These are phyloP conservation scores for Drosera capensis DNA, from an alignment of 148 eudicot genomes.

Conservation along the genomic window DNA sequence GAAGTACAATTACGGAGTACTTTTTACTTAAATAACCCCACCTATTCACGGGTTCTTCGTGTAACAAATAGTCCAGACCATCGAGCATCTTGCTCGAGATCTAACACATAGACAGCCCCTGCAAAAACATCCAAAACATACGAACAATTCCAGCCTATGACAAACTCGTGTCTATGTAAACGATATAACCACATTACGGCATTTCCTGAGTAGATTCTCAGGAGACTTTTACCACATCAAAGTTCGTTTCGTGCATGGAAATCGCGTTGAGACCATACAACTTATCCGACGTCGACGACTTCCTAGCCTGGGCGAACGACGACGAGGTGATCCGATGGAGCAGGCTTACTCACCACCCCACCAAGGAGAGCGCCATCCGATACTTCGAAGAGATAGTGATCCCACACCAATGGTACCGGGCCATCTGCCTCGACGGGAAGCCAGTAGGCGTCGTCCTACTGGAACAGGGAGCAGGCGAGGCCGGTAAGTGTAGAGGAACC, in stretches of 20 bases:
- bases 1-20: no score
- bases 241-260: constrained; percentile 1
- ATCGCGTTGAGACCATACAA: constrained; percentile 18
- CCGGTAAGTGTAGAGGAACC: constrained; percentile 9
- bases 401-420: constrained; percentile 31
- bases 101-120: no score
- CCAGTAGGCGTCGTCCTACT: constrained; percentile 19
- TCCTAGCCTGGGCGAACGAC: constrained; percentile 18
- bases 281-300: constrained; percentile 14
- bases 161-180: no score
- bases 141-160: no score
- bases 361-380: constrained; percentile 13
- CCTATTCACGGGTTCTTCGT: no score
- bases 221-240: no score
- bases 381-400: constrained; percentile 19
- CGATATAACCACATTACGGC: no score
- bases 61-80: no score
- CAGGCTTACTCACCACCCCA: constrained; percentile 9
- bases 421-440: constrained; percentile 20
- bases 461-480: neutral
- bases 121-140: no score
- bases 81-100: no score
- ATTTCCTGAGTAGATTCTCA: no score
- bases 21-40: no score
- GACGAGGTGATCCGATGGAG: constrained; percentile 8